Percentiles rank a stretch among this genome's conserved stretches.
phyloP scores from a whole-genome alignment of 371 early-diverging fungal genomes.

The Mortierella polycephala region DNA sequence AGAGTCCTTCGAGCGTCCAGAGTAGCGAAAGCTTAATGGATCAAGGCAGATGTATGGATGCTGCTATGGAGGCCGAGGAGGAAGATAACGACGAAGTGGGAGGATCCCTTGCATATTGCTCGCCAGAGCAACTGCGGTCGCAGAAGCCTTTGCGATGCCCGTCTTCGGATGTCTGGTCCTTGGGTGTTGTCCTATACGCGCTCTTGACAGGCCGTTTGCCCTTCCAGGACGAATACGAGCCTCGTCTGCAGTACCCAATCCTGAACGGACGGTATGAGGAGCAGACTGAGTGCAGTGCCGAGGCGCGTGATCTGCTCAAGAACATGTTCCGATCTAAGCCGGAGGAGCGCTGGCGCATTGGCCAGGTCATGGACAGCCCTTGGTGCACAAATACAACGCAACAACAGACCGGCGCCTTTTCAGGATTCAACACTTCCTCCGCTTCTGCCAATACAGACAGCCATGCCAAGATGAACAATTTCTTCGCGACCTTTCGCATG shows the following conservation, averaged over 20 bases:
- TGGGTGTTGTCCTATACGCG: constrained; percentile 83
- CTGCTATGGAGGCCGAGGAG: not conserved
- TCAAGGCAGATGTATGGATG: constrained; percentile 6
- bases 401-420: not conserved
- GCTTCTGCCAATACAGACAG: not conserved
- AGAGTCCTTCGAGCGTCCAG: constrained; percentile 1
- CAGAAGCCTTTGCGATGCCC: constrained; percentile 59
- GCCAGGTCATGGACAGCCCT: constrained; percentile 31
- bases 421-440: constrained; percentile 4
- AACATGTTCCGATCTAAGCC: constrained; percentile 41
- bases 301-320: constrained; percentile 30
- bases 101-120: constrained; percentile 81
- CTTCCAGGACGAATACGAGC: constrained; percentile 78
- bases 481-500: constrained; percentile 22
- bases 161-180: constrained; percentile 85
- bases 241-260: constrained; percentile 77
- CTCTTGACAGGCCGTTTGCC: constrained; percentile 79
- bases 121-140: constrained; percentile 77
- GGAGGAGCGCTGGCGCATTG: constrained; percentile 49
- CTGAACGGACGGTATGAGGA: constrained; percentile 64
- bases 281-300: constrained; percentile 36
- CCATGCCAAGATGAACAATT: constrained; percentile 28
- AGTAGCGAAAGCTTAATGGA: constrained; percentile 3
- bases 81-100: constrained; percentile 51
- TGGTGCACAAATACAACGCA: constrained; percentile 24